Evolutionary conservation across 148 eudicot species (phyloP), one percentile per base, ranked within the genome.

Genomic region (Fagopyrum tataricum): DNA sequence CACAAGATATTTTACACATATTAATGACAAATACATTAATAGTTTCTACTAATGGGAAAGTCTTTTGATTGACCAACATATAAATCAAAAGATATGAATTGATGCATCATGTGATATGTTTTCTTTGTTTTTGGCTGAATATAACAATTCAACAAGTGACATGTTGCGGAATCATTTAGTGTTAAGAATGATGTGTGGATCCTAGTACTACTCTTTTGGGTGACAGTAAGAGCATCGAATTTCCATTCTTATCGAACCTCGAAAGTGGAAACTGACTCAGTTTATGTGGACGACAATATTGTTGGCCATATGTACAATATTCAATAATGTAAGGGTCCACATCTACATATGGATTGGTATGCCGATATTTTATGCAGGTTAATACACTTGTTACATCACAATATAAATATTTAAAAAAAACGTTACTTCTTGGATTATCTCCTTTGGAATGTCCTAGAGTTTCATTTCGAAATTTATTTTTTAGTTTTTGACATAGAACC

Each of bases 1-100:
- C 31, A 59, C 78, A 75, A 72, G 24, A 75, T 71, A 44, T 76
- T 72, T 14, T 74, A 69, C 23, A 73, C 61, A 55, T 18, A 20
- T 2, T 49, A 51, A 51, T 51, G 15, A 51, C 1, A 1, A 0
- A 52, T 17, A 5, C 21, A 21, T 52, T 48, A 48, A 48, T 1
- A 13, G 13, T 2, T 4, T 14, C 53, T 14, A 48, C 5, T 11
- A 48, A 12, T 2, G 53, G 53, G 13, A 48, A 13, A 31, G 37
- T 31, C 37, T 1, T 48, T 10, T 46, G 3, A 46, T 46, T 7
- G 15, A 7, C 13, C 15, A 46, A 11, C 49, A 10, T 14, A 46
- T 0, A 31, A 1, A 46, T 46, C 49, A 46, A 6, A 46, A 8
- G 49, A 46, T 46, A 8, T 46, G 49, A 46, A 46, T 46, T 3